Evolutionary conservation across 169 alveolate genomes (phyloP).

Genomic region (Neospora caninum): DNA sequence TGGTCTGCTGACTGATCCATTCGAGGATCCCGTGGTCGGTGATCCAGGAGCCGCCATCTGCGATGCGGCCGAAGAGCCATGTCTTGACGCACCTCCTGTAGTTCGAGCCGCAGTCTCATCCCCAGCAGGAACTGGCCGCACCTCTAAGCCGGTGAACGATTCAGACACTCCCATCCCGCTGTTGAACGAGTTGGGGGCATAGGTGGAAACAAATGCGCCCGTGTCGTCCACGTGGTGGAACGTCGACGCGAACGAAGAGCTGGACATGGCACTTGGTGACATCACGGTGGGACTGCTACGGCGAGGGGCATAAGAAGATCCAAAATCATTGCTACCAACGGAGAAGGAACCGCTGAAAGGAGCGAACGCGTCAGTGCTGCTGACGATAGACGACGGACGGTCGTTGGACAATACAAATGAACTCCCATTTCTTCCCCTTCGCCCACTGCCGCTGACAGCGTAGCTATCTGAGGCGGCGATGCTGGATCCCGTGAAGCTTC

Average conservation of each 20-base stretch:
- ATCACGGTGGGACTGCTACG: not conserved
- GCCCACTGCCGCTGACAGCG: not conserved
- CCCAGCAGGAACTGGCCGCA: not conserved
- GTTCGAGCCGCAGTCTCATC: not conserved
- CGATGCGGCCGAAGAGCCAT: not conserved
- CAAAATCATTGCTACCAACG: not conserved
- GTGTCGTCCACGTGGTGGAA: not conserved
- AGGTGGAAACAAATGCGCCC: not conserved
- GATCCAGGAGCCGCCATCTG: not conserved
- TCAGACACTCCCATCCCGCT: not conserved
- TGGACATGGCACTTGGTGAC: not conserved
- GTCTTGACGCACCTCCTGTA: not conserved
- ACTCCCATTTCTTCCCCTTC: constrained; percentile 1
- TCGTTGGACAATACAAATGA: not conserved
- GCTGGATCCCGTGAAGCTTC: not conserved
- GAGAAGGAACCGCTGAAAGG: not conserved
- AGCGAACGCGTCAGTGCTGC: not conserved
- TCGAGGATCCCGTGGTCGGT: not conserved
- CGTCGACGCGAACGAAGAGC: not conserved
- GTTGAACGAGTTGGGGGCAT: not conserved
- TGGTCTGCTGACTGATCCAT: too few relatives aligned
- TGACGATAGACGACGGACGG: not conserved
- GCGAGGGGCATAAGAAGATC: not conserved
- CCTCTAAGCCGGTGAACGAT: not conserved
- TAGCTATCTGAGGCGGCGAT: not conserved